These are phyloP conservation scores for Trypanosoma melophagium DNA, from an alignment of 208 protist genomes.

Conservation along the genomic window DNA sequence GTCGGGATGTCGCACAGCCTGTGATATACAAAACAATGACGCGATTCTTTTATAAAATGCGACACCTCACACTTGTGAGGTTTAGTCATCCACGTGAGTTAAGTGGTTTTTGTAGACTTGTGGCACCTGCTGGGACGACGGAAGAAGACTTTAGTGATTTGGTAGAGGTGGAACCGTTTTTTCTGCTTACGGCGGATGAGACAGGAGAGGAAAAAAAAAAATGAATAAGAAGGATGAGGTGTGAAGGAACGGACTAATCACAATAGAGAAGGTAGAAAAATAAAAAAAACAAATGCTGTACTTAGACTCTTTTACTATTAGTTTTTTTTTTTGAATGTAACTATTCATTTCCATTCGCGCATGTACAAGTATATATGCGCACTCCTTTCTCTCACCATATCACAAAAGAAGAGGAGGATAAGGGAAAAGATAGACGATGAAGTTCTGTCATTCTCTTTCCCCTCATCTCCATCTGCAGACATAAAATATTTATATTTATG, in stretches of 20 bases:
- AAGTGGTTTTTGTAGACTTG: conserved; percentile 25
- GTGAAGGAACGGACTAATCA: not conserved
- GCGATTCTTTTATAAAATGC: conserved; percentile 31
- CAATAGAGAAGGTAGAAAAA: not conserved
- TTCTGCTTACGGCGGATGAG: conserved; percentile 14
- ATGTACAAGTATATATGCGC: too few species aligned
- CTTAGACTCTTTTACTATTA: too few species aligned
- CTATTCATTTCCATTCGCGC: too few species aligned
- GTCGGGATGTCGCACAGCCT: conserved; percentile 29
- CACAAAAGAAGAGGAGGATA: too few species aligned
- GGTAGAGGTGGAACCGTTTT: conserved; percentile 33
- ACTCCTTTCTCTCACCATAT: too few species aligned
- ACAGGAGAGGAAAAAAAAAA: conserved; percentile 17
- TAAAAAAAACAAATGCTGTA: too few species aligned
- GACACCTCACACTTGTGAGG: conserved; percentile 34
- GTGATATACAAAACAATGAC: conserved; percentile 32
- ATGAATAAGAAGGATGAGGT: not conserved
- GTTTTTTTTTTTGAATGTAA: too few species aligned
- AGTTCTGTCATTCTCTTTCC: too few species aligned
- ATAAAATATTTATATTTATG: too few species aligned
- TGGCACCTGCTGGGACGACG: conserved; percentile 23
- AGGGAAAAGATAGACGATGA: too few species aligned
- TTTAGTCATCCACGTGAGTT: conserved; percentile 39
- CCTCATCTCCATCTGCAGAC: too few species aligned
- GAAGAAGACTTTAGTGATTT: conserved; percentile 29